Conservation (phyloP, 306 rosid genomes). For the Citrullus colocynthis region DNA sequence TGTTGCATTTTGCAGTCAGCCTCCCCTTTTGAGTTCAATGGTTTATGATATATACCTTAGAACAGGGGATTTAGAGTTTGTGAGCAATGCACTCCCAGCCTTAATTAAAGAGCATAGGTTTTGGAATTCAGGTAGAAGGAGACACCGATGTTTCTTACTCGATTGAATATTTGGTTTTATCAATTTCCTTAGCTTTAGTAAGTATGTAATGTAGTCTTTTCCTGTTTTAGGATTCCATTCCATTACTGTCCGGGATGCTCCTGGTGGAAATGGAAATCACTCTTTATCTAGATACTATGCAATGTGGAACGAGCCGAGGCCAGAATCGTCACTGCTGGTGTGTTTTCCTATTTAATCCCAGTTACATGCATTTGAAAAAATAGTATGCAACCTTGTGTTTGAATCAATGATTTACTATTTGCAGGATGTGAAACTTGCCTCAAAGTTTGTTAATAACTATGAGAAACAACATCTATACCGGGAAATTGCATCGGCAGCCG, state of each 20-base stretch:
- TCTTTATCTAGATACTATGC: conserved; percentile 64
- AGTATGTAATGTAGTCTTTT: background rate
- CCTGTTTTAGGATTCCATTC: conserved; percentile 48
- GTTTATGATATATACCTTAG: conserved; percentile 47
- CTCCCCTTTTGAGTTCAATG: conserved; percentile 92
- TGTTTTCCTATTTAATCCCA: conserved; percentile 9
- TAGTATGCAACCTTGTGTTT: background rate
- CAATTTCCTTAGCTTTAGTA: background rate
- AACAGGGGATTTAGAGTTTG: conserved; percentile 52
- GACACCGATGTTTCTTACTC: background rate
- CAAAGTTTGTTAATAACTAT: conserved; percentile 31
- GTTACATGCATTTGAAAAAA: conserved; percentile 6
- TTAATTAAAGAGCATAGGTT: conserved; percentile 62
- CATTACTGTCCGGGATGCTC: conserved; percentile 40
- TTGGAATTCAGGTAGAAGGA: conserved; percentile 74
- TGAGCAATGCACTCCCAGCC: conserved; percentile 63
- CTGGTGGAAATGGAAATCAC: conserved; percentile 29
- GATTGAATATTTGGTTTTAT: background rate
- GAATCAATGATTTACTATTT: background rate
- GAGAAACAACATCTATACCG: conserved; percentile 52
- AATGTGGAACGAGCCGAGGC: conserved; percentile 87
- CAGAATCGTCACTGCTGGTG: conserved; percentile 60
- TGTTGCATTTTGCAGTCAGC: conserved; percentile 57
- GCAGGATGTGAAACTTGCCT: conserved; percentile 63
- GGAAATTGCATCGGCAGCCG: conserved; percentile 71